Conservation (phyloP, 768 basidiomycete genomes). For the Leccinum rimulosum region DNA sequence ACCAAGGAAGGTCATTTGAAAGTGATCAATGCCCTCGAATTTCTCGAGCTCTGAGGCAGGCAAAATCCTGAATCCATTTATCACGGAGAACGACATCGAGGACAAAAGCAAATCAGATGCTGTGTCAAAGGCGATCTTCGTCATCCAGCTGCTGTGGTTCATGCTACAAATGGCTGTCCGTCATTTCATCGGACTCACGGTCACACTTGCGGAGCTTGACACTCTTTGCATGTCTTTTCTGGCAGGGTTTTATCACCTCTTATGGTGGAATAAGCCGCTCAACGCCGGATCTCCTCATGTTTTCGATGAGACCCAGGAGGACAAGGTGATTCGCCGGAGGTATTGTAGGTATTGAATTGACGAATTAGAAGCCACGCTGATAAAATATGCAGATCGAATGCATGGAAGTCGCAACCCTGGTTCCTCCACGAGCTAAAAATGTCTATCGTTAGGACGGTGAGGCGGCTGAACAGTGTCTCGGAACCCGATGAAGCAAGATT, state of each 20-base stretch:
- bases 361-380: too few relatives aligned
- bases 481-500: too few relatives aligned
- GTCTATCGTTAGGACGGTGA: background rate
- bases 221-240: background rate
- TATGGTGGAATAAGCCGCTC: slow-evolving; percentile 2
- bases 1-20: background rate
- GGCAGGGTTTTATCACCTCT: background rate
- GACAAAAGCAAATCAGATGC: slow-evolving; percentile 5
- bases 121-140: background rate
- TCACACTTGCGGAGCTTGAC: background rate
- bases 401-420: background rate
- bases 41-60: background rate
- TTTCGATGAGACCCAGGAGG: background rate
- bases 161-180: background rate
- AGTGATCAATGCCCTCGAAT: background rate
- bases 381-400: background rate
- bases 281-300: background rate
- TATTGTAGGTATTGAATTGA: background rate
- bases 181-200: background rate
- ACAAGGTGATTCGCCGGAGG: background rate
- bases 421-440: background rate
- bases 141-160: background rate
- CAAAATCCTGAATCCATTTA: background rate
- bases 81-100: background rate
- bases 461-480: too few relatives aligned